Percentiles rank a stretch among this genome's conserved stretches.
Conservation (phyloP, 2,329 filamentous ascomycete genomes). For the Xylariomycetidae sp. region DNA sequence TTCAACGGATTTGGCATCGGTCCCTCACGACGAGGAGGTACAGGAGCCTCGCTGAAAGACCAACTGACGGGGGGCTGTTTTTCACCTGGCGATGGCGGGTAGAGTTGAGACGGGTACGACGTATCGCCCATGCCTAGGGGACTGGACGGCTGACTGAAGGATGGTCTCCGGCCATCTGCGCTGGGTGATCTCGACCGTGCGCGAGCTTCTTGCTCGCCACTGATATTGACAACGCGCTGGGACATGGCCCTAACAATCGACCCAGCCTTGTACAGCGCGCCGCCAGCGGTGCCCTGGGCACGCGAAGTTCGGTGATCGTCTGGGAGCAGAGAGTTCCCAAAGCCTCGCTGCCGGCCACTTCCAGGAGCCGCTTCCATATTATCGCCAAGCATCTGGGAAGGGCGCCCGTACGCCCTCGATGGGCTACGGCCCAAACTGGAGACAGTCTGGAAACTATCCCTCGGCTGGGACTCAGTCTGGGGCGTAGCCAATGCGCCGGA, state of each 20-base stretch:
- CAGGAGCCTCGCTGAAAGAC: slow-evolving; percentile 21
- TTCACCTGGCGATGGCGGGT: slow-evolving; percentile 36
- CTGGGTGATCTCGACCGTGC: slow-evolving; percentile 52
- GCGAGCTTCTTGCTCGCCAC: slow-evolving; percentile 78
- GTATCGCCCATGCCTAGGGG: slow-evolving; percentile 39
- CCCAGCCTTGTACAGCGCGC: slow-evolving; percentile 61
- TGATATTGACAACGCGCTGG: slow-evolving; percentile 94
- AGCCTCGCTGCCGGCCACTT: slow-evolving; percentile 46
- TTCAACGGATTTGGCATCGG: slow-evolving; percentile 68
- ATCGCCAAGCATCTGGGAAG: slow-evolving; percentile 47
- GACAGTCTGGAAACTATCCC: slow-evolving; percentile 53
- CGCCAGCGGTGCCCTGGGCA: slow-evolving; percentile 56
- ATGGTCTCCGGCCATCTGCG: slow-evolving; percentile 45
- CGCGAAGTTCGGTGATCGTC: slow-evolving; percentile 50
- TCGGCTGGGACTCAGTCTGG: slow-evolving; percentile 33
- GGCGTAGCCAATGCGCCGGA: slow-evolving; percentile 40
- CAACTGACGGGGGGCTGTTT: slow-evolving; percentile 34
- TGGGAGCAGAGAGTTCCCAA: slow-evolving; percentile 51
- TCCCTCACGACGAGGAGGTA: slow-evolving; percentile 26
- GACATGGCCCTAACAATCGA: slow-evolving; percentile 84
- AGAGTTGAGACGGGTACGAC: slow-evolving; percentile 45
- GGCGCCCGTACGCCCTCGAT: slow-evolving; percentile 36
- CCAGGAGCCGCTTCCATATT: slow-evolving; percentile 53
- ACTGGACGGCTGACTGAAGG: slow-evolving; percentile 32
- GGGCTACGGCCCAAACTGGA: slow-evolving; percentile 48